Evolutionary conservation across 768 basidiomycete genomes (phyloP).

Genomic region (Lentinula guzmanii): DNA sequence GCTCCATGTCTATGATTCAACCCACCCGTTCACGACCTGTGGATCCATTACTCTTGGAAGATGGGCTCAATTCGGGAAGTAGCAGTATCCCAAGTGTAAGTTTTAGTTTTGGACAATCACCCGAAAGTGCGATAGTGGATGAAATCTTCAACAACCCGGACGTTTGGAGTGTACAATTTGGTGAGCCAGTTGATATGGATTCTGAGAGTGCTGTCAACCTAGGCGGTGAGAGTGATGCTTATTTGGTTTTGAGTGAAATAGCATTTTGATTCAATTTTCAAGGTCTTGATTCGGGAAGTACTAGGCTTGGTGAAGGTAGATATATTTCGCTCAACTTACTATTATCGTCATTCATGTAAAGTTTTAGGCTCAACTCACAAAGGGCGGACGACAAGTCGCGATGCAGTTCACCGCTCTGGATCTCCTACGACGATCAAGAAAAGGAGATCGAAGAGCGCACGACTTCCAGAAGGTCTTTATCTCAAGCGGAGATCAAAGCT

Average conservation of each 20-base stretch:
- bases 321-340: not conserved
- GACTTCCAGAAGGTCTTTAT: not conserved
- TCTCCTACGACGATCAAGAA: not conserved
- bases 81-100: slow-evolving; percentile 1
- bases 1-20: not conserved
- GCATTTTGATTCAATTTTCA: not conserved
- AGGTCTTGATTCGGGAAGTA: not conserved
- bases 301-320: not conserved
- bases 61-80: not conserved
- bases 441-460: not conserved
- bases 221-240: not conserved
- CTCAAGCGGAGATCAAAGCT: slow-evolving; percentile 3
- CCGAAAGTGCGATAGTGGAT: slow-evolving; percentile 5
- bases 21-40: not conserved
- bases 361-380: not conserved
- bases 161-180: slow-evolving; percentile 1
- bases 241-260: not conserved
- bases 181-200: not conserved
- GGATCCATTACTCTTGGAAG: slow-evolving; percentile 2
- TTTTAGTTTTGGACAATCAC: not conserved
- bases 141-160: slow-evolving; percentile 9
- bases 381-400: not conserved
- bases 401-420: not conserved
- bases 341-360: not conserved
- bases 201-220: not conserved